phyloP scores from a whole-genome alignment of 495 filamentous ascomycete species.

The Umbilicaria muhlenbergii region DNA sequence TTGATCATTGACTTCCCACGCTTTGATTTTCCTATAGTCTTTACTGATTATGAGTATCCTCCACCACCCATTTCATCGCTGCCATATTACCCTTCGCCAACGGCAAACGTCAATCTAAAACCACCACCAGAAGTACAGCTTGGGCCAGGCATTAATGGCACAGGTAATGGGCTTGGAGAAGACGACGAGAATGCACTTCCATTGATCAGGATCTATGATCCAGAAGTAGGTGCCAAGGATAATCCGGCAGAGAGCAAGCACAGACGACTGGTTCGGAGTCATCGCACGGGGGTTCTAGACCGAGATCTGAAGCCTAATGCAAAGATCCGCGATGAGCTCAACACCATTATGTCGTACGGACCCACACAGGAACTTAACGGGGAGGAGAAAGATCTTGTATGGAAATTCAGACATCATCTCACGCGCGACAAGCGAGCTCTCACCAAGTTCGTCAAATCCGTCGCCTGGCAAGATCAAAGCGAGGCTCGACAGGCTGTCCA shows the following conservation, averaged over 20 bases:
- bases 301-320: constrained; percentile 90
- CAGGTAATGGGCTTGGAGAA: constrained; percentile 28
- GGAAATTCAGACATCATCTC: constrained; percentile 91
- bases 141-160: constrained; percentile 64
- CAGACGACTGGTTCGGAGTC: constrained; percentile 74
- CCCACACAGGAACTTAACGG: constrained; percentile 75
- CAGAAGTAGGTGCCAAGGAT: constrained; percentile 71
- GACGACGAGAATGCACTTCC: constrained; percentile 37
- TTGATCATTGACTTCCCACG: constrained; percentile 84
- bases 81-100: constrained; percentile 40
- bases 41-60: constrained; percentile 83
- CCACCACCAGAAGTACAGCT: constrained; percentile 69
- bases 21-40: constrained; percentile 93
- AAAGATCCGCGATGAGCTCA: constrained; percentile 89
- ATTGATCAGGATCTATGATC: constrained; percentile 79
- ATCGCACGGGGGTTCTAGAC: constrained; percentile 84
- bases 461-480: constrained; percentile 77
- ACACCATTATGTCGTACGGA: constrained; percentile 79
- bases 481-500: constrained; percentile 82
- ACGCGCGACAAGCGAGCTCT: constrained; percentile 84
- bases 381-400: constrained; percentile 89
- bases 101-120: constrained; percentile 54
- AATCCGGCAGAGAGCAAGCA: constrained; percentile 97
- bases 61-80: constrained; percentile 64
- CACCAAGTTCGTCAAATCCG: constrained; percentile 95